Percentiles rank a stretch among this genome's conserved stretches.
phyloP scores from a whole-genome alignment of 495 filamentous ascomycete genomes.

The Apiosordaria backusii region DNA sequence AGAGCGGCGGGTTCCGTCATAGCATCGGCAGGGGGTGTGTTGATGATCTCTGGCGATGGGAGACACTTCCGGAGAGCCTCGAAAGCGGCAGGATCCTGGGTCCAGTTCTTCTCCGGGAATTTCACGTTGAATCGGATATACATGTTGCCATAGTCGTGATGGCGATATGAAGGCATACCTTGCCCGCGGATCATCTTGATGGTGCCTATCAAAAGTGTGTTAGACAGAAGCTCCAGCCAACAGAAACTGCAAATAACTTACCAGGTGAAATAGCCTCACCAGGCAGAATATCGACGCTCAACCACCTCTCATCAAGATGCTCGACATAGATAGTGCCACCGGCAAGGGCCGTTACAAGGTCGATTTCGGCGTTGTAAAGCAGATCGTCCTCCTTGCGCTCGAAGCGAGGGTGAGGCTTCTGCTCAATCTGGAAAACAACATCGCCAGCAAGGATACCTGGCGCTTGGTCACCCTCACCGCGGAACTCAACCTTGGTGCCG shows the following conservation, averaged over 20 bases:
- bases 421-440: slow-evolving; percentile 95
- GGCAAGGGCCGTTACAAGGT: slow-evolving; percentile 90
- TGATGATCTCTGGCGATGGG: slow-evolving; percentile 61
- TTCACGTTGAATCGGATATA: slow-evolving; percentile 98
- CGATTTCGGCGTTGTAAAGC: slow-evolving; percentile 92
- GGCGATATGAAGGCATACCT: slow-evolving; percentile 95
- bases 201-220: slow-evolving; percentile 52
- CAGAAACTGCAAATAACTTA: slow-evolving; percentile 47
- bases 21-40: slow-evolving; percentile 65
- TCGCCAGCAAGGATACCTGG: slow-evolving; percentile 90
- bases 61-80: slow-evolving; percentile 75
- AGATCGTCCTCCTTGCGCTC: slow-evolving; percentile 95
- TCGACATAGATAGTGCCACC: slow-evolving; percentile 87
- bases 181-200: slow-evolving; percentile 95
- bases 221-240: slow-evolving; percentile 11
- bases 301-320: slow-evolving; percentile 95
- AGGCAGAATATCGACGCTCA: slow-evolving; percentile 83
- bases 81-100: slow-evolving; percentile 51
- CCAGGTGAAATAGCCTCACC: slow-evolving; percentile 92
- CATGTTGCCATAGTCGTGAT: slow-evolving; percentile 94
- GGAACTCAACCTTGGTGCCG: slow-evolving; percentile 94
- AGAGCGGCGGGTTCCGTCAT: slow-evolving; percentile 84
- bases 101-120: slow-evolving; percentile 75
- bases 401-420: slow-evolving; percentile 94
- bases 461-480: slow-evolving; percentile 93